Evolutionary conservation across 164 flowering plant species (phyloP).

Genomic region (Litsea cubeba): DNA sequence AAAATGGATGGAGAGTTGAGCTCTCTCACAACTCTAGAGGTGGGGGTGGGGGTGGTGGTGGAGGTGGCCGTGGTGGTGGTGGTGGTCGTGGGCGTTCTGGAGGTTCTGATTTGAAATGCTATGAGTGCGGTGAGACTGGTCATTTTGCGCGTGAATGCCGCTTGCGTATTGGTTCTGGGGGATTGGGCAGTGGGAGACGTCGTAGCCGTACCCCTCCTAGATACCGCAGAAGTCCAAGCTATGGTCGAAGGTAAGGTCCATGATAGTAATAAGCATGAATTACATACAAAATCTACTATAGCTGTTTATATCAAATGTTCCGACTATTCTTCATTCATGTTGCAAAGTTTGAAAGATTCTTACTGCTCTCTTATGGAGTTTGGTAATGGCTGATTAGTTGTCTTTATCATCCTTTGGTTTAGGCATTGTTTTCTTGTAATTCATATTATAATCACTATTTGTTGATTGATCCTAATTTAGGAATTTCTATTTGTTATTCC

Average conservation of each 20-base stretch:
- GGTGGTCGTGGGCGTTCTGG: slow-evolving; percentile 72
- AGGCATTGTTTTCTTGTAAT: too few species aligned
- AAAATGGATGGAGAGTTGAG: slow-evolving; percentile 95
- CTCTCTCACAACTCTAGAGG: slow-evolving; percentile 86
- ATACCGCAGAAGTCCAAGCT: slow-evolving; percentile 85
- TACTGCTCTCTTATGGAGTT: too few species aligned
- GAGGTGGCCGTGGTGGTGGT: slow-evolving; percentile 54
- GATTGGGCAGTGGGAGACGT: slow-evolving; percentile 46
- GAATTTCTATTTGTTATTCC: too few species aligned
- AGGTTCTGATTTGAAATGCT: slow-evolving; percentile 88
- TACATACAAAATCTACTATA: too few species aligned
- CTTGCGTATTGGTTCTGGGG: slow-evolving; percentile 56
- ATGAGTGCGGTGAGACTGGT: slow-evolving; percentile 96
- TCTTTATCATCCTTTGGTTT: too few species aligned
- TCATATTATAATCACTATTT: too few species aligned
- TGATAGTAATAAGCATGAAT: not conserved
- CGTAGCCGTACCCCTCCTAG: slow-evolving; percentile 78
- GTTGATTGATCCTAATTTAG: too few species aligned
- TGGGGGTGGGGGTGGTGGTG: slow-evolving; percentile 49
- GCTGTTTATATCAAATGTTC: too few species aligned
- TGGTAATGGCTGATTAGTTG: too few species aligned
- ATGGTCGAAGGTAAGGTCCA: slow-evolving; percentile 69
- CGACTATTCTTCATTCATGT: too few species aligned
- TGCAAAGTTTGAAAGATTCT: too few species aligned
- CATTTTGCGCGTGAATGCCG: slow-evolving; percentile 96